phyloP scores from a whole-genome alignment of 2,329 filamentous ascomycete genomes.

The Stachybotrys echinatus region DNA sequence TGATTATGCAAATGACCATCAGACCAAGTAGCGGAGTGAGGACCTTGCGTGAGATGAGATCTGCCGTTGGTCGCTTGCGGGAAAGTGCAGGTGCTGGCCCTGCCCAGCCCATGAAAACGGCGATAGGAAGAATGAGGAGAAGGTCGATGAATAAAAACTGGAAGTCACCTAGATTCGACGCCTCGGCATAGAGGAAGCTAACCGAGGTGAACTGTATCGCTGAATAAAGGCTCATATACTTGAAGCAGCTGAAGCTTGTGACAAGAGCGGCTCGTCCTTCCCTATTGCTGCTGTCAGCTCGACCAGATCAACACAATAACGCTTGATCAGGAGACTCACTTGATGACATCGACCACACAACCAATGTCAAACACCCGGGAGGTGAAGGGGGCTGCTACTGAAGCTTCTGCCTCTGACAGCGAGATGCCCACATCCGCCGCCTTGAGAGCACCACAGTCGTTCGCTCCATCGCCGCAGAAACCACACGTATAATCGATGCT shows the following conservation, averaged over 20 bases:
- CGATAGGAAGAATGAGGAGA: slow-evolving; percentile 86
- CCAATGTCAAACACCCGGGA: slow-evolving; percentile 93
- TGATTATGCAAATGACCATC: slow-evolving; percentile 71
- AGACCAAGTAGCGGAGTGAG: slow-evolving; percentile 85
- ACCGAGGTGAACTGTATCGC: slow-evolving; percentile 99
- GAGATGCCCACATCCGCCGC: slow-evolving; percentile 97
- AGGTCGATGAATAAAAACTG: slow-evolving; percentile 97
- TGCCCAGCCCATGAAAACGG: slow-evolving; percentile 98
- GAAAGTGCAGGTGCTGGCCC: slow-evolving; percentile 73
- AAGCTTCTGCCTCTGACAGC: slow-evolving; percentile 93
- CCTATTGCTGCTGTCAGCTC: slow-evolving; percentile 33
- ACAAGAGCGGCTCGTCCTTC: slow-evolving; percentile 92
- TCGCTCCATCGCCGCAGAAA: slow-evolving; percentile 96
- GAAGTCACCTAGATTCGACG: slow-evolving; percentile 93
- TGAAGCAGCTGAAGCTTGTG: slow-evolving; percentile 99
- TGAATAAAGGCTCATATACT: slow-evolving; percentile 98
- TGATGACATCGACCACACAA: slow-evolving; percentile 88
- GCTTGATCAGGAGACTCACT: slow-evolving; percentile 38
- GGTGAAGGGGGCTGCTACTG: slow-evolving; percentile 96
- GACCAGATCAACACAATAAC: neutral
- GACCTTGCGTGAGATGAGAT: slow-evolving; percentile 88
- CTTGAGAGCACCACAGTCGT: slow-evolving; percentile 95
- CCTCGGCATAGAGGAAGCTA: slow-evolving; percentile 90
- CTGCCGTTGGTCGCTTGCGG: slow-evolving; percentile 83
- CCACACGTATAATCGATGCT: slow-evolving; percentile 92